Percentiles rank a stretch among this genome's conserved stretches.
Conservation (phyloP, 306 rosid species). For the Ammopiptanthus mongolicus region DNA sequence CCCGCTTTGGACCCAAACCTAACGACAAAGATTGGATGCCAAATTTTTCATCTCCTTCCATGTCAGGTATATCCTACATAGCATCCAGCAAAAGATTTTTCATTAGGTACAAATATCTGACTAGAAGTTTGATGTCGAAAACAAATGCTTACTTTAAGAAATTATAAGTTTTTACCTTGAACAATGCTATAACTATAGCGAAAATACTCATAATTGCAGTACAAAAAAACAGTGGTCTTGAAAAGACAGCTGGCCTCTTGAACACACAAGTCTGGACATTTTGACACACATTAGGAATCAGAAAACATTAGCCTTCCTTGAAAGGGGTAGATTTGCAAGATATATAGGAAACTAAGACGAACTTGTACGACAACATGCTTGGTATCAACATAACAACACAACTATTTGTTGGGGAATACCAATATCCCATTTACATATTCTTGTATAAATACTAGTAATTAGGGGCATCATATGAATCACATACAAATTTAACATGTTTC, state of each 20-base stretch:
- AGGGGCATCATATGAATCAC: no score
- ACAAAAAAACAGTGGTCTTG: slow-evolving; percentile 54
- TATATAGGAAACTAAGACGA: neutral
- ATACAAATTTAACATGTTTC: no score
- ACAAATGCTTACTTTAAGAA: neutral
- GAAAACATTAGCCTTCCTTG: neutral
- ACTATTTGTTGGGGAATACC: no score
- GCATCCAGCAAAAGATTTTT: neutral
- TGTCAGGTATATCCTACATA: slow-evolving; percentile 66
- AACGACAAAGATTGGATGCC: slow-evolving; percentile 59
- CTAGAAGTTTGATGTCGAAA: neutral
- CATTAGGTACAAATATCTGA: neutral
- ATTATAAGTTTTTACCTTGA: slow-evolving; percentile 44
- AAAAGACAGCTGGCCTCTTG: slow-evolving; percentile 53
- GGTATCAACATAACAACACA: neutral
- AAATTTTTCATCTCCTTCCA: slow-evolving; percentile 61
- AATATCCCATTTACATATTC: no score
- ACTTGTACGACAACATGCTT: neutral
- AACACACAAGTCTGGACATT: slow-evolving; percentile 49
- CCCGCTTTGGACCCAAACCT: slow-evolving; percentile 58
- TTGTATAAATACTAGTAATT: no score
- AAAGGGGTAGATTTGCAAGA: neutral
- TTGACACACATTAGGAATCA: slow-evolving; percentile 1
- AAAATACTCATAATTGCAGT: slow-evolving; percentile 73
- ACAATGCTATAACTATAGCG: slow-evolving; percentile 68